Evolutionary conservation across 2,329 filamentous ascomycete genomes (phyloP), one percentile per base, ranked within the genome.

Genomic region (Aspergillus tamarii): DNA sequence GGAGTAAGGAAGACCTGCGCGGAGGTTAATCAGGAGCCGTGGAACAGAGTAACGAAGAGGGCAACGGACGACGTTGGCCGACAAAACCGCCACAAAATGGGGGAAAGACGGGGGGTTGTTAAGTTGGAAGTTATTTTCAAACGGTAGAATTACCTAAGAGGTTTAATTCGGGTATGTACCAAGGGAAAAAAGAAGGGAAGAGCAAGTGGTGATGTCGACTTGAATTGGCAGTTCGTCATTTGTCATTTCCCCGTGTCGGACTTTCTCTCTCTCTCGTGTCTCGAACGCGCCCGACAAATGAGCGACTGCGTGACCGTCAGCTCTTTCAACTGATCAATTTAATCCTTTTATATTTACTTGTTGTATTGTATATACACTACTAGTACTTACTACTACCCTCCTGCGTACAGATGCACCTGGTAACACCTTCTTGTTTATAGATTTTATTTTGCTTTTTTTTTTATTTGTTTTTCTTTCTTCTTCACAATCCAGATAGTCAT

Each of bases 221-320:
- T 14, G 46, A 55, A 55, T 16, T 55, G 52, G 52, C 19, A 39
- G 52, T 55, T 55, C 32, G 52, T 55, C 52, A 54, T 55, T 55
- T n/a, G n/a, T n/a, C n/a, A n/a, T 55, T 32, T 32, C 26, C 26
- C 2, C 32, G 52, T 55, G 52, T 55, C 32, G 52, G 52, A 55
- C 32, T 55, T 55, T 55, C 52, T 53, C 14, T 32, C 26, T 16
- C 4, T 32, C 26, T 36, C 12, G 50, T 50, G 46, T 50, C 46
- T 50, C 46, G 46, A 19, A 53, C 54, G 41, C 53, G 59, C 54
- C 62, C 56, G 59, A 60, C 59, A 53, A 65, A 65, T 65, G 63
- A 62, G 52, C 50, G 19, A 36, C 41, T 34, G 34, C 57, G 60
- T 62, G 63, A 61, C 61, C 57, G 61, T 63, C 61, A 63, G 61